phyloP scores from a whole-genome alignment of 2,329 filamentous ascomycete genomes.

The Fusarium verticillioides region DNA sequence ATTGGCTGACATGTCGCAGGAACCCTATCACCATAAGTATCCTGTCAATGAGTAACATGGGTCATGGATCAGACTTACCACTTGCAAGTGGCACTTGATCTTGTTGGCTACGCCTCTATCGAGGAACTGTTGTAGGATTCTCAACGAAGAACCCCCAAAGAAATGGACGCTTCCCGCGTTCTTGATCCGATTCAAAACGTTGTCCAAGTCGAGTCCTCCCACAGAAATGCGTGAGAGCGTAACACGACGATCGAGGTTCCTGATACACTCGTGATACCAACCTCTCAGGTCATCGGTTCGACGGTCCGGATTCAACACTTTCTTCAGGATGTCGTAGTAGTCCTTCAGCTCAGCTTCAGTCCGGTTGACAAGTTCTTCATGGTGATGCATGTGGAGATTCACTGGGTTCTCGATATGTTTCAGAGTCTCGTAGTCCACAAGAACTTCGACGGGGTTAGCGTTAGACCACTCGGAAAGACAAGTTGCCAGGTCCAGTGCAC shows the following conservation, averaged over 20 bases:
- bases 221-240: conserved; percentile 5
- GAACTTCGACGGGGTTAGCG: conserved; percentile 43
- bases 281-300: conserved; percentile 13
- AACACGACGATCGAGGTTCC: background rate
- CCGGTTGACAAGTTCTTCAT: conserved; percentile 40
- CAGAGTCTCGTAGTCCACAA: conserved; percentile 52
- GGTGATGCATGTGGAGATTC: conserved; percentile 59
- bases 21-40: conserved; percentile 24
- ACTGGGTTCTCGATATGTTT: conserved; percentile 56
- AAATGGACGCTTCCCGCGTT: conserved; percentile 32
- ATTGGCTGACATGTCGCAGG: conserved; percentile 37
- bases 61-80: conserved; percentile 14
- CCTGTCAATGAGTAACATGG: background rate
- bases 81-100: conserved; percentile 37
- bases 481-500: conserved; percentile 36
- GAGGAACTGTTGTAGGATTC: conserved; percentile 35
- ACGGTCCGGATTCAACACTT: background rate
- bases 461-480: conserved; percentile 34
- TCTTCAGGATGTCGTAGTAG: conserved; percentile 25
- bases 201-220: conserved; percentile 6
- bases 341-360: conserved; percentile 24
- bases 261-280: conserved; percentile 35
- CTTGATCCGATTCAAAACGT: conserved; percentile 27
- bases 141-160: conserved; percentile 38
- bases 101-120: conserved; percentile 30